Percentiles rank a stretch among this genome's conserved stretches.
Evolutionary conservation across 2,329 filamentous ascomycete genomes (phyloP).

Genomic region (Didymella sp.): DNA sequence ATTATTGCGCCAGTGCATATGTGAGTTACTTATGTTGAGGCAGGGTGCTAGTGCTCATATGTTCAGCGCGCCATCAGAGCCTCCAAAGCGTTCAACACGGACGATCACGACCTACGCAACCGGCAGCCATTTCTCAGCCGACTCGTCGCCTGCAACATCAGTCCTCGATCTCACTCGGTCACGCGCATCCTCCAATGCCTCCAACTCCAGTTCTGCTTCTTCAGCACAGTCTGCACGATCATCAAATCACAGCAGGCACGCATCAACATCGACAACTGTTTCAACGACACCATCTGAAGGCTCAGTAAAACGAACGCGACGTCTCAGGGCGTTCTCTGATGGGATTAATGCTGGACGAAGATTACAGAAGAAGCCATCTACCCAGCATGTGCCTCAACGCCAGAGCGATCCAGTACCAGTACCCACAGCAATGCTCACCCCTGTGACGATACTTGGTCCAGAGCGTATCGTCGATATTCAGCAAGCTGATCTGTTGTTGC

Average conservation of each 20-base stretch:
- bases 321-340: conserved; percentile 15
- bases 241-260: conserved; percentile 11
- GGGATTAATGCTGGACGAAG: conserved; percentile 6
- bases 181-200: conserved; percentile 17
- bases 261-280: conserved; percentile 9
- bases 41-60: background rate
- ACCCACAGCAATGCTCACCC: conserved; percentile 15
- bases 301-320: conserved; percentile 8
- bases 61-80: background rate
- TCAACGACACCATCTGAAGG: conserved; percentile 9
- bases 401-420: conserved; percentile 14
- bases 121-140: conserved; percentile 19
- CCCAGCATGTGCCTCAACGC: conserved; percentile 9
- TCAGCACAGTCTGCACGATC: conserved; percentile 8
- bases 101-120: conserved; percentile 6
- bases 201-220: conserved; percentile 9
- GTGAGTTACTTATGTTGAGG: background rate
- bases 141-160: conserved; percentile 20
- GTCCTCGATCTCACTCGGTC: conserved; percentile 14
- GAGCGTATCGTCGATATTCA: conserved; percentile 24
- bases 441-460: conserved; percentile 16
- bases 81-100: background rate
- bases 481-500: conserved; percentile 39
- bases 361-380: conserved; percentile 18
- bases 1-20: conserved; percentile 6